A percentile compares a stretch with the other conserved stretches of the same genome.
phyloP scores from a whole-genome alignment of 768 basidiomycete genomes.

The Mycena galopus region DNA sequence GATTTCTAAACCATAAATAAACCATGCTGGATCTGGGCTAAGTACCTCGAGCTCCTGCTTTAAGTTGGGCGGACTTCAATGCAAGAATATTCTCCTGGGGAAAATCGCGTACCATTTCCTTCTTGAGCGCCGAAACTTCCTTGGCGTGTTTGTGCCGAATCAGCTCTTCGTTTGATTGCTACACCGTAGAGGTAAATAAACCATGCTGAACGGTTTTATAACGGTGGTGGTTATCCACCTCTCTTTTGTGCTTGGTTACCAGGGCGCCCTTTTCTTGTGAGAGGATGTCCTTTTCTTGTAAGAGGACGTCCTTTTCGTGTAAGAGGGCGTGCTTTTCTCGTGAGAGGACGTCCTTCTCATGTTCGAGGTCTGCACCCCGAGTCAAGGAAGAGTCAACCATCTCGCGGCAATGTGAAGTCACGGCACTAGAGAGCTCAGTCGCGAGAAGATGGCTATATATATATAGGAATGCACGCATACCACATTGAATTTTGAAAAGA shows the following conservation, averaged over 20 bases:
- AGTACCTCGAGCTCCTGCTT: too few species aligned
- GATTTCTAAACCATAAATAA: too few species aligned
- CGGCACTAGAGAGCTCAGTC: too few species aligned
- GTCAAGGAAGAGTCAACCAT: too few species aligned
- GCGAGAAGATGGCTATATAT: too few species aligned
- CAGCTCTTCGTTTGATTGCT: neutral
- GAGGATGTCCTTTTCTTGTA: neutral
- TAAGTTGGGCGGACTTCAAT: too few species aligned
- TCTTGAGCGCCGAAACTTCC: neutral
- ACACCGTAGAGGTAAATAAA: neutral
- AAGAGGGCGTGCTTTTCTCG: neutral
- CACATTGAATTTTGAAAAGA: too few species aligned
- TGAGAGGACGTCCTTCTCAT: too few species aligned
- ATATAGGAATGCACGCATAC: too few species aligned
- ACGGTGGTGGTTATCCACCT: neutral
- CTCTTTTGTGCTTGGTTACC: neutral
- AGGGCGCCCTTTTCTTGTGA: neutral
- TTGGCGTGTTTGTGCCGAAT: neutral
- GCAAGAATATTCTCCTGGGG: neutral
- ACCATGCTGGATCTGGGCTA: too few species aligned
- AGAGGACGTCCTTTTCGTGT: neutral
- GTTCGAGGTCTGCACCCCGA: too few species aligned
- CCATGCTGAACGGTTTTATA: neutral
- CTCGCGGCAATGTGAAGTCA: too few species aligned
- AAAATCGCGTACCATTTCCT: neutral